Percentiles rank a stretch among this genome's conserved stretches.
These are phyloP conservation scores for Tilletia walkeri DNA, from an alignment of 1,284 basidiomycete species.

Conservation along the genomic window DNA sequence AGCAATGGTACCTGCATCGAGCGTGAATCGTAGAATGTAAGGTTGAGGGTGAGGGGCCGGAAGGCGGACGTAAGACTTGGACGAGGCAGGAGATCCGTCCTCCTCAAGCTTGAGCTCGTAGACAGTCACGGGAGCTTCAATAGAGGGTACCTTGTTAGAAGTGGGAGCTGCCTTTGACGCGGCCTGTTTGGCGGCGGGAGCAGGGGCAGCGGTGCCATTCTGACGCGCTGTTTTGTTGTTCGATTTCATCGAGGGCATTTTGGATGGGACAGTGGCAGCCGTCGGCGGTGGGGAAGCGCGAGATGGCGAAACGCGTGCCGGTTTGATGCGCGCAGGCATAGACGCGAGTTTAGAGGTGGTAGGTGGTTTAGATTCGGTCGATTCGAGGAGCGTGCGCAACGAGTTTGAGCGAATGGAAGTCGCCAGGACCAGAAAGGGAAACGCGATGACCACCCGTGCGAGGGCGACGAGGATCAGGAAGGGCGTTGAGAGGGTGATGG, in stretches of 20 bases:
- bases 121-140: slow-evolving; percentile 21
- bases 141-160: neutral
- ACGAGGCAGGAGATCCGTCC: slow-evolving; percentile 43
- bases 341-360: neutral
- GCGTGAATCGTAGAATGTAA: slow-evolving; percentile 43
- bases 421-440: slow-evolving; percentile 15
- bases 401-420: neutral
- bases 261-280: neutral
- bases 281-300: neutral
- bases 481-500: slow-evolving; percentile 12
- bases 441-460: slow-evolving; percentile 15
- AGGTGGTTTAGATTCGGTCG: neutral
- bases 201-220: neutral
- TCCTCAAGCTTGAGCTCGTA: slow-evolving; percentile 41
- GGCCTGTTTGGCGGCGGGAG: neutral
- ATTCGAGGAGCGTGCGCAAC: neutral
- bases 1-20: slow-evolving; percentile 41
- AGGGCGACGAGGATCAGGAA: slow-evolving; percentile 14
- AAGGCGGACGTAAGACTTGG: slow-evolving; percentile 41
- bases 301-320: neutral
- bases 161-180: slow-evolving; percentile 1
- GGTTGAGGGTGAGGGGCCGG: slow-evolving; percentile 39
- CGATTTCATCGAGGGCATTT: neutral
- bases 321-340: slow-evolving; percentile 12
- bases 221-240: slow-evolving; percentile 5